Conservation (phyloP, 768 basidiomycete genomes). For the Xerocomellus amylosporus region DNA sequence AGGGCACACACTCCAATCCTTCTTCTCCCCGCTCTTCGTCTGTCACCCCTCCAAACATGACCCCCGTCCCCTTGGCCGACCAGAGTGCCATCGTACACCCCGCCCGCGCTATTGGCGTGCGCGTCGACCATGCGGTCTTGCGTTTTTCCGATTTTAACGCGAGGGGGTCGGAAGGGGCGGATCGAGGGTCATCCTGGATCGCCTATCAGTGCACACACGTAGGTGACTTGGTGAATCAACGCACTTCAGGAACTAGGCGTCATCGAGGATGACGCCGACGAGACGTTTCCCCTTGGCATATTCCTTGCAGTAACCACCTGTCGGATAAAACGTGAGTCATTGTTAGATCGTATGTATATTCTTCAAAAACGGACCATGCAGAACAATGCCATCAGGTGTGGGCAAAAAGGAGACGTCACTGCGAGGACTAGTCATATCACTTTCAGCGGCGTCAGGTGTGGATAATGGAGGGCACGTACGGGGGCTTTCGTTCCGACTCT, state of each 20-base stretch:
- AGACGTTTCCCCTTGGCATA: slow-evolving; percentile 83
- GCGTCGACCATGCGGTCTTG: slow-evolving; percentile 59
- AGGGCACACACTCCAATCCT: slow-evolving; percentile 66
- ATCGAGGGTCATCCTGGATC: slow-evolving; percentile 33
- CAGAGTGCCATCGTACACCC: slow-evolving; percentile 89
- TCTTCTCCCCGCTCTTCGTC: slow-evolving; percentile 88
- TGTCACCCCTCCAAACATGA: slow-evolving; percentile 85
- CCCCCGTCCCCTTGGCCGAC: slow-evolving; percentile 61
- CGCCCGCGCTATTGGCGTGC: slow-evolving; percentile 64
- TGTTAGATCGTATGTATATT: too few relatives aligned
- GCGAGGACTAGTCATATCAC: slow-evolving; percentile 46
- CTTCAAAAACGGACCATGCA: too few relatives aligned
- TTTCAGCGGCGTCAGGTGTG: not conserved
- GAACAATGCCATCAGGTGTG: slow-evolving; percentile 30
- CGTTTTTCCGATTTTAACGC: slow-evolving; percentile 82
- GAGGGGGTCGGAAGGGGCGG: slow-evolving; percentile 28
- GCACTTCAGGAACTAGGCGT: slow-evolving; percentile 84
- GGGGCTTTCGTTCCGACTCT: slow-evolving; percentile 68
- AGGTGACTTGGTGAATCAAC: slow-evolving; percentile 11
- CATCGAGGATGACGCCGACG: slow-evolving; percentile 76
- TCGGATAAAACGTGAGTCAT: too few relatives aligned
- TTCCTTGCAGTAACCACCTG: slow-evolving; percentile 90
- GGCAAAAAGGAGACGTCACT: slow-evolving; percentile 86
- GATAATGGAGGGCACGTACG: slow-evolving; percentile 42
- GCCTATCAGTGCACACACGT: not conserved